Evolutionary conservation across 139 green algal genomes (phyloP), one percentile per base, ranked within the genome.

Genomic region (Dunaliella primolecta): DNA sequence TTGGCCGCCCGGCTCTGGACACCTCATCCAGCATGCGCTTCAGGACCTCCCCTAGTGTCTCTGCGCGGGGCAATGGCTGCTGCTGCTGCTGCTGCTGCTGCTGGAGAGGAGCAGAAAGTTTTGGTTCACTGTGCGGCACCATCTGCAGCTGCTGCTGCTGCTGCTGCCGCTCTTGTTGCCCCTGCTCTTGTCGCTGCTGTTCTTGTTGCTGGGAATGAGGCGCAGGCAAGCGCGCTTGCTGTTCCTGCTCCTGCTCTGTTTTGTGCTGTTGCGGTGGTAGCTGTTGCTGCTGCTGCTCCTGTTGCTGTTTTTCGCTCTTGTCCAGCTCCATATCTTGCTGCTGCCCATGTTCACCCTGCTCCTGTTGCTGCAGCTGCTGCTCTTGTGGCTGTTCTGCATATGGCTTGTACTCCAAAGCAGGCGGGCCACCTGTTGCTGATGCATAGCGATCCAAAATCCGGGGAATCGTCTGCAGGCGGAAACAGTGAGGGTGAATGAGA

Each of bases 21-120:
- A 91, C 82, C 84, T 91, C 89, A 33, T 78, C 34, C 81, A 95
- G 91, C 90, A 96, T 81, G 56, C 85, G 87, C 83, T 87, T 77
- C 82, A 96, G 86, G 36, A 96, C 87, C 77, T 83, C 37, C 3
- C 93, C 92, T n/a, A 96, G 89, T 32, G 89, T 93, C 24, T 64
- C 46, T 25, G 46, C 46, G 15, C 46, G 46, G 46, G 46, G 46
- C 46, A 64, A 15, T 15, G 15, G 7, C 46, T 25, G 7, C 46
- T 64, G 46, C 15, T 64, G 46, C 46, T 64, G 7, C 46, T 64
- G 46, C 46, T 64, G 46, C 46, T 64, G 46, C 46, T 15, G 46
- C 46, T 64, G n/a, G n/a, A n/a, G n/a, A n/a, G n/a, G n/a, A n/a
- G n/a, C n/a, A n/a, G n/a, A n/a, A n/a, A n/a, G n/a, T n/a, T n/a